A percentile compares a stretch with the other conserved stretches of the same genome.
Evolutionary conservation across 768 basidiomycete genomes (phyloP).

Genomic region (Mycena indigotica): DNA sequence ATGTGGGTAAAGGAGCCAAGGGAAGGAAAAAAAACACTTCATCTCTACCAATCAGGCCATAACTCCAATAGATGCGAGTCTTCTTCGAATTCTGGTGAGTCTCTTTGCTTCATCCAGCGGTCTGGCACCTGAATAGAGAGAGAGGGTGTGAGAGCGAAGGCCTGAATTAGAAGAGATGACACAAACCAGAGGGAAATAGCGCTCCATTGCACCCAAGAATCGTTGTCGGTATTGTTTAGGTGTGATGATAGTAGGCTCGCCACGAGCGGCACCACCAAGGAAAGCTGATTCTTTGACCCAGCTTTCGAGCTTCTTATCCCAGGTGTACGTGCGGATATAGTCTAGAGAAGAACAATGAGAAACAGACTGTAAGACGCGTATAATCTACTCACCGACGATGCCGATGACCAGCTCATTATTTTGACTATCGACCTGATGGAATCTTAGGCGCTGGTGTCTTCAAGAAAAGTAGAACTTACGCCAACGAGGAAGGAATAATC

Average conservation of each 20-base stretch:
- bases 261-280: constrained; percentile 77
- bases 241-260: constrained; percentile 95
- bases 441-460: background rate
- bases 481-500: constrained; percentile 92
- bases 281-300: constrained; percentile 97
- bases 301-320: constrained; percentile 98
- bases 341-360: constrained; percentile 46
- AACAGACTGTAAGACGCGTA: background rate
- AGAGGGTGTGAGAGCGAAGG: too few relatives aligned
- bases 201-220: constrained; percentile 85
- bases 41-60: constrained; percentile 70
- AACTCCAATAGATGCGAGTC: constrained; percentile 61
- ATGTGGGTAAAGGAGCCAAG: too few relatives aligned
- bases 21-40: too few relatives aligned
- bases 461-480: constrained; percentile 42
- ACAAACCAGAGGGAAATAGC: constrained; percentile 83
- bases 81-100: constrained; percentile 67
- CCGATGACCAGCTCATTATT: constrained; percentile 93
- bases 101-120: constrained; percentile 88
- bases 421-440: constrained; percentile 70
- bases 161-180: background rate
- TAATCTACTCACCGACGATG: constrained; percentile 78
- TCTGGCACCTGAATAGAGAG: constrained; percentile 67
- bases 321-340: constrained; percentile 93
- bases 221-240: constrained; percentile 92